Base-by-base conservation (phyloP, 2,329 filamentous ascomycete genomes). In the Microsporum audouinii region DNA sequence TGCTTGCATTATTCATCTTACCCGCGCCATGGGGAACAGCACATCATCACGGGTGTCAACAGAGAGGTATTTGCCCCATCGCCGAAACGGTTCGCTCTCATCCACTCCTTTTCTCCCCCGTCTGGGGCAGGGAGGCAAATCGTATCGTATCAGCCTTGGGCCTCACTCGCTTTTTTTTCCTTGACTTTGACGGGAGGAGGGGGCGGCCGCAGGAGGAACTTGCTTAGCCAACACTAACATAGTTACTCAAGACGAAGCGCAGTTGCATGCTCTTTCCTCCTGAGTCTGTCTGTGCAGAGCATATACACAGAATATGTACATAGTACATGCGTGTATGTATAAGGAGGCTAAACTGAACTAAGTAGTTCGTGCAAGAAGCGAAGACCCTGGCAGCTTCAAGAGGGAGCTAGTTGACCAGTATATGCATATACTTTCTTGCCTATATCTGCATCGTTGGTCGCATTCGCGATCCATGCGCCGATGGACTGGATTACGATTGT, bases 401-500 rank as follows among this genome's bases (percentile, higher is more conserved):
- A 23, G 49, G n/a, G 49, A 55, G 49, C 33, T 43, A 43, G 39
- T 43, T 43, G 10, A 14, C 39, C 39, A 14, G 39, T 55, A 34
- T 17, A 14, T 14, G 33, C 36, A 34, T 55, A 34, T 55, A 34
- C 31, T 34, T 55, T 34, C 31, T 31, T 55, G 31, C 49, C 31
- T 55, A 34, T 36, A 34, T 36, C 49, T 55, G 49, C 33, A 55
- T 29, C 49, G 49, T 31, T 31, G 31, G 49, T 55, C 31, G 49
- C 49, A 55, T 36, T 55, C 17, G 49, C 49, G 49, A 55, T 55
- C 49, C 33, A 55, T 55, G 49, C 49, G 49, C 49, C 49, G 49
- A 55, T 36, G 49, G 31, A 55, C 49, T 55, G 49, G 49, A 55
- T 55, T 55, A 55, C n/a, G 49, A 55, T 55, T 55, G 31, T 36